These are phyloP conservation scores for Claviceps sp. DNA, from an alignment of 2,329 filamentous ascomycete genomes.

Conservation along the genomic window DNA sequence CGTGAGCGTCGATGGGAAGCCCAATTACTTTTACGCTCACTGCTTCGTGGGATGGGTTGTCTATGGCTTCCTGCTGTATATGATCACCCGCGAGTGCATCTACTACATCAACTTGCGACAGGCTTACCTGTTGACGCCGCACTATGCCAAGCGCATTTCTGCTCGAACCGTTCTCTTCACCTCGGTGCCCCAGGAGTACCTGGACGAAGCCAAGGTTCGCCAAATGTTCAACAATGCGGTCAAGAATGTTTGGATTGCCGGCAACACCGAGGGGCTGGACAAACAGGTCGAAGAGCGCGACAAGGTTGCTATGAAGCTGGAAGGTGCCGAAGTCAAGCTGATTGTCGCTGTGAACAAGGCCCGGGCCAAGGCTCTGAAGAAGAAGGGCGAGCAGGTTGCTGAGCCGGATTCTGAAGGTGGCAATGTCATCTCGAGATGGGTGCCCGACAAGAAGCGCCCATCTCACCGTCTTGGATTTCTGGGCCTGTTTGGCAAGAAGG, in stretches of 20 bases:
- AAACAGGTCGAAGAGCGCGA: conserved; percentile 67
- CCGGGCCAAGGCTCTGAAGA: conserved; percentile 22
- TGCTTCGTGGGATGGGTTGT: conserved; percentile 70
- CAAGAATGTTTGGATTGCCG: conserved; percentile 72
- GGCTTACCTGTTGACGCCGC: conserved; percentile 77
- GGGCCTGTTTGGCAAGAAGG: conserved; percentile 50
- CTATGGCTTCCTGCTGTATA: conserved; percentile 78
- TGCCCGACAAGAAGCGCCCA: conserved; percentile 54
- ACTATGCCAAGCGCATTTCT: conserved; percentile 73
- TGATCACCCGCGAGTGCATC: conserved; percentile 78
- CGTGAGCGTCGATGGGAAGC: conserved; percentile 36
- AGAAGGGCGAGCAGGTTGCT: conserved; percentile 18
- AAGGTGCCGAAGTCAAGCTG: conserved; percentile 69
- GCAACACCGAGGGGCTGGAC: conserved; percentile 60
- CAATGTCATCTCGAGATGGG: conserved; percentile 48
- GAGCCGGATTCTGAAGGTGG: conserved; percentile 54
- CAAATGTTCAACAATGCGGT: conserved; percentile 68
- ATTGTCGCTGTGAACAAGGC: conserved; percentile 46
- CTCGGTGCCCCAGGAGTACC: conserved; percentile 64
- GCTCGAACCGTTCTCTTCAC: conserved; percentile 89
- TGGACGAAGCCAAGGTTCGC: conserved; percentile 59
- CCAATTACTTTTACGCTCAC: conserved; percentile 65
- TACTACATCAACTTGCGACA: conserved; percentile 92
- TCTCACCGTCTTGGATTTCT: conserved; percentile 50
- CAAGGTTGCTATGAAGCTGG: conserved; percentile 61